Conservation (phyloP, 176 grass and related monocot genomes). For the Ananas comosus region DNA sequence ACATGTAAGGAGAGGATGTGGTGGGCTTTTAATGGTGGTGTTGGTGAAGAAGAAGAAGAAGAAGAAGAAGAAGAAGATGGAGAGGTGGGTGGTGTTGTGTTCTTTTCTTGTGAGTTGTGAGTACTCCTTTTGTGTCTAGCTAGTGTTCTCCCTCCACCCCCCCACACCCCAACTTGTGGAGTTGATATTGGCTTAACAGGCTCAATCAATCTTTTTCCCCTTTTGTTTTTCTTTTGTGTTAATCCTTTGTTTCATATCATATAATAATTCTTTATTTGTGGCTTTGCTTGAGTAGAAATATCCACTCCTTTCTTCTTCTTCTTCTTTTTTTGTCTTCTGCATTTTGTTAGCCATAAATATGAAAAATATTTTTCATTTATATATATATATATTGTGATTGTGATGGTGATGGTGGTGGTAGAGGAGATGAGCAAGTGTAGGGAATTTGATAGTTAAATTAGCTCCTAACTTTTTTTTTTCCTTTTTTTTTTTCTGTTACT, state of each 20-base stretch:
- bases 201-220: conserved; percentile 1
- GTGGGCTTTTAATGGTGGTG: neutral
- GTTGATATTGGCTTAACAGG: conserved; percentile 11
- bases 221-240: neutral
- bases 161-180: neutral
- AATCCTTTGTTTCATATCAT: neutral
- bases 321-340: too few relatives aligned
- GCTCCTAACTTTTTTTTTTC: too few relatives aligned
- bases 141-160: too few relatives aligned
- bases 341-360: too few relatives aligned
- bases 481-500: too few relatives aligned
- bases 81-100: neutral
- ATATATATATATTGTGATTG: too few relatives aligned
- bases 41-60: too few relatives aligned
- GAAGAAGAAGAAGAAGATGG: neutral
- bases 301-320: too few relatives aligned
- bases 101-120: neutral
- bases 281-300: neutral
- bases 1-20: neutral
- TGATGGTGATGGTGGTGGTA: too few relatives aligned
- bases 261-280: neutral
- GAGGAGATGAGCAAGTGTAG: too few relatives aligned
- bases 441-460: too few relatives aligned
- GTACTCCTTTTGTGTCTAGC: neutral
- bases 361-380: too few relatives aligned